A percentile compares a stretch with the other conserved stretches of the same genome.
Conservation (phyloP, 2,329 filamentous ascomycete genomes). For the Neurospora sp. region DNA sequence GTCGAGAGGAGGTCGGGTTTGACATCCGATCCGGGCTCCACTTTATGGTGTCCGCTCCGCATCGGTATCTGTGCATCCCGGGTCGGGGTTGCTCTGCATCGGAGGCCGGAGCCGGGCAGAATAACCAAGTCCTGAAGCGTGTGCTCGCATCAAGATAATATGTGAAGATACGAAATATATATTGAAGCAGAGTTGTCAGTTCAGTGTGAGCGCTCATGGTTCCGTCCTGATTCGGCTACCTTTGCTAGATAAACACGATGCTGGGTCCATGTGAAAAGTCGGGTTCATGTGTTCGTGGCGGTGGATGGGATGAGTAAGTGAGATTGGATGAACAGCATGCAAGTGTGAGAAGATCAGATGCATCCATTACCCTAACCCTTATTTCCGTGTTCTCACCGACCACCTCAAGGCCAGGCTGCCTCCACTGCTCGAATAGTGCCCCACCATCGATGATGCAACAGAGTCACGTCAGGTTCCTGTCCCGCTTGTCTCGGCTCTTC, state of each 20-base stretch:
- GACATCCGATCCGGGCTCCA: neutral
- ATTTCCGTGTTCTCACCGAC: neutral
- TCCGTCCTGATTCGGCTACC: neutral
- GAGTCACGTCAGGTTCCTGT: neutral
- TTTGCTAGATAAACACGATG: neutral
- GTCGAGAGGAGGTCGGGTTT: neutral
- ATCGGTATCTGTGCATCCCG: neutral
- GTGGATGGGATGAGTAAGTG: neutral
- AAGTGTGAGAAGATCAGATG: neutral
- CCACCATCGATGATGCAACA: neutral
- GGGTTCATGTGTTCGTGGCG: neutral
- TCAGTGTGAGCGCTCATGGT: neutral
- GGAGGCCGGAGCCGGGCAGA: neutral
- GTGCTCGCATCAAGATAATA: neutral
- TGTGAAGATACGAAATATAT: neutral
- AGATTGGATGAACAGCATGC: neutral
- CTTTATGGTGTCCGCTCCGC: neutral
- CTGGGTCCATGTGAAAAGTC: neutral
- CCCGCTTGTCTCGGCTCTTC: neutral
- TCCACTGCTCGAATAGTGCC: neutral
- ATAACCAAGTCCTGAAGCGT: neutral
- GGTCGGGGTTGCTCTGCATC: neutral
- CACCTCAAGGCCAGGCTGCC: neutral
- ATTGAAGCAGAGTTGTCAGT: neutral
- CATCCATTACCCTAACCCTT: neutral